phyloP scores from a whole-genome alignment of 2,329 filamentous ascomycete genomes.

The Paracoccidioides lutzii region DNA sequence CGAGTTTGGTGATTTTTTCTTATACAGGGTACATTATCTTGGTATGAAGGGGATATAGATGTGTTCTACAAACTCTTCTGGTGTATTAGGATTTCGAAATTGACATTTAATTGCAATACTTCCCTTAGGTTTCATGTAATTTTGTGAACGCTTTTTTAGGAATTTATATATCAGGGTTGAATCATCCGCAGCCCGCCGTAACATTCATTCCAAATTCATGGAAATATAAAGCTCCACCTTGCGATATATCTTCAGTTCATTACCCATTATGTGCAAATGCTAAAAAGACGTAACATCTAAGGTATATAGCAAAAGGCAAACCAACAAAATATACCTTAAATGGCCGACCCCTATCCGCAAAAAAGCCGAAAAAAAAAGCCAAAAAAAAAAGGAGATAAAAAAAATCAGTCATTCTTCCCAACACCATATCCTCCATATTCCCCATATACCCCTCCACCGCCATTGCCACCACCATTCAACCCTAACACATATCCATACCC shows the following conservation, averaged over 20 bases:
- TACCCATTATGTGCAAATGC: neutral
- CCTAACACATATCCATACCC: constrained; percentile 44
- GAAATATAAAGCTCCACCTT: neutral
- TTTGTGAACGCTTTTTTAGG: neutral
- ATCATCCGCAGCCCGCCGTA: no score
- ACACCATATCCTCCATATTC: constrained; percentile 26
- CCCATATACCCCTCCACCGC: constrained; percentile 8
- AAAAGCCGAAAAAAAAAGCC: no score
- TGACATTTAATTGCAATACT: neutral
- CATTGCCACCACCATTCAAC: constrained; percentile 22
- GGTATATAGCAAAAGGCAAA: neutral
- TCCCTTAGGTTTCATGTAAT: neutral
- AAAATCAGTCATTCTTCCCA: constrained; percentile 32
- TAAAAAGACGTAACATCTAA: neutral
- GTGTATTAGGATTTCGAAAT: neutral
- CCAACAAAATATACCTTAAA: neutral
- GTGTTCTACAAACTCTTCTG: neutral
- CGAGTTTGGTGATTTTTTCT: neutral
- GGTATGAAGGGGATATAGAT: neutral
- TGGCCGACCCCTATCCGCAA: neutral
- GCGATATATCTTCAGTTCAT: neutral
- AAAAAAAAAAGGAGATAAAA: no score
- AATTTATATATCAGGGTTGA: neutral
- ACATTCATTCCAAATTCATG: neutral
- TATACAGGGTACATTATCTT: neutral